These are phyloP conservation scores for Globisporangium carolinianum DNA, from an alignment of 352 stramenopile species.

Conservation along the genomic window DNA sequence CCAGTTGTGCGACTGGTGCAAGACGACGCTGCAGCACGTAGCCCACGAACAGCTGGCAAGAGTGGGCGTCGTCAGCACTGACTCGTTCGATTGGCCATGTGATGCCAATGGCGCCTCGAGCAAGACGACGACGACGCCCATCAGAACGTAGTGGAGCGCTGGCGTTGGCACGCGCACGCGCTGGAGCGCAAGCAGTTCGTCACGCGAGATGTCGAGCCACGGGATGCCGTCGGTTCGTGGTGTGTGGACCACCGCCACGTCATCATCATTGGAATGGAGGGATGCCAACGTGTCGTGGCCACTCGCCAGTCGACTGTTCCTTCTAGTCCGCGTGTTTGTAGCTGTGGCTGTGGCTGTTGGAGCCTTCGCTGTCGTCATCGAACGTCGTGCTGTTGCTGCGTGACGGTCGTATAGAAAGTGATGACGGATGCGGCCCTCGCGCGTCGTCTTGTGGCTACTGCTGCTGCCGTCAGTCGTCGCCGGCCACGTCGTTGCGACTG, in stretches of 20 bases:
- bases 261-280: not conserved
- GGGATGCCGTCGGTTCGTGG: slow-evolving; percentile 40
- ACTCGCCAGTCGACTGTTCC: no score
- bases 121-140: slow-evolving; percentile 67
- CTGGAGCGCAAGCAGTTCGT: slow-evolving; percentile 59
- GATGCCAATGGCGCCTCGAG: slow-evolving; percentile 41
- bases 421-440: slow-evolving; percentile 60
- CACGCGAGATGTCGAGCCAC: slow-evolving; percentile 57
- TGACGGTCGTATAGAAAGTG: slow-evolving; percentile 43
- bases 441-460: slow-evolving; percentile 34
- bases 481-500: slow-evolving; percentile 53
- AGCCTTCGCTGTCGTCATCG: not conserved
- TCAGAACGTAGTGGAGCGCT: slow-evolving; percentile 74
- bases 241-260: slow-evolving; percentile 13
- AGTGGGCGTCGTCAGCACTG: slow-evolving; percentile 31
- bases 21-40: slow-evolving; percentile 44
- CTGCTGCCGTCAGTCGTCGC: slow-evolving; percentile 46
- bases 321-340: no score
- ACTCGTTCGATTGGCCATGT: slow-evolving; percentile 29
- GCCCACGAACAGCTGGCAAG: slow-evolving; percentile 60
- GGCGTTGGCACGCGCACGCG: slow-evolving; percentile 54
- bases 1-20: slow-evolving; percentile 46
- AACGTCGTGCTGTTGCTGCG: slow-evolving; percentile 2
- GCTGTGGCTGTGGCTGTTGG: not conserved
- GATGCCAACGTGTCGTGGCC: not conserved